Evolutionary conservation across 345 rosid genomes (phyloP), one percentile per base, ranked within the genome.

Genomic region (Camelina hispida): DNA sequence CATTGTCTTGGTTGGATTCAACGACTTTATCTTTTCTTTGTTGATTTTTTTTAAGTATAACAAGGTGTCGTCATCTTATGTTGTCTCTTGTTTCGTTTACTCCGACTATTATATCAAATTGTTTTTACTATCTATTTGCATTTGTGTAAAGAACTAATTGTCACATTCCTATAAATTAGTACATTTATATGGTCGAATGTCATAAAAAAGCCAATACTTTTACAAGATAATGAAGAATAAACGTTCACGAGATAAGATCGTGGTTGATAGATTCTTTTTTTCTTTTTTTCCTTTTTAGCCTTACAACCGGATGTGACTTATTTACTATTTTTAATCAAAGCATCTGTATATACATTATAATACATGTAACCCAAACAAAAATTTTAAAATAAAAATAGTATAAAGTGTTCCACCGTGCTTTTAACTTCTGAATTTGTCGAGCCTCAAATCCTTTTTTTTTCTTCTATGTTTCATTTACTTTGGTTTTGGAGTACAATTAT

Each of bases 141-240:
- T 28, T 3, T 55, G 5, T 15, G 11, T 55, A 55, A 55, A 28
- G 11, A 14, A 25, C 37, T 25, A 54, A 37, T 37, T 37, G 12
- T 37, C 40, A 35, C 9, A 35, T 9, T 35, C 40, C 42, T 37
- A 37, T 25, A 54, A 23, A n/a, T 6, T 13, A 14, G n/a, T 28
- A 28, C 3, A 28, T 28, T 28, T 4, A 28, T 28, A 25, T 28
- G 30, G 30, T 54, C 17, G 10, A 25, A 14, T 25, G 35, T 12
- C 9, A 14, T 22, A 6, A 54, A 28, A 28, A 28, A 25, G 28
- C 28, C 28, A 25, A 28, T 28, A 28, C 30, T 37, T 56, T 30
- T 30, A 57, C 4, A 56, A 32, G 43, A 56, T 69, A 56, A 55
- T 9, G 34, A 25, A 69, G 65, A 32, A 46, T 69, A 32, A 44